Conservation (phyloP, 2,329 filamentous ascomycete species). For the Xylariales sp. region DNA sequence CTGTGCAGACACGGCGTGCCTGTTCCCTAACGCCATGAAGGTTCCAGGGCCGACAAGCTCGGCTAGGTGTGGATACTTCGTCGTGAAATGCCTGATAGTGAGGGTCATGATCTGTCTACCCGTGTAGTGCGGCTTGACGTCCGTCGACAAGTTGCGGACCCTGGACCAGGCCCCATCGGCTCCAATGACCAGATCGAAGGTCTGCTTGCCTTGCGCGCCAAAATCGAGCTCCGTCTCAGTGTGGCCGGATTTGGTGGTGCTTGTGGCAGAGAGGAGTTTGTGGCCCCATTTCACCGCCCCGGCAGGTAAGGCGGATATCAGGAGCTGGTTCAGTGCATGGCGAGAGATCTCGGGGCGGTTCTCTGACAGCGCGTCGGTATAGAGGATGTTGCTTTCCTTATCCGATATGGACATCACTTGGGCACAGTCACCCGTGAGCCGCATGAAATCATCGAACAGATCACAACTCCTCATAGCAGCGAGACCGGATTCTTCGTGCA, state of each 20-base stretch:
- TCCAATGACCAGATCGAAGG: slow-evolving; percentile 30
- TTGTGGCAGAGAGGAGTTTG: slow-evolving; percentile 2
- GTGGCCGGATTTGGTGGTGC: background rate
- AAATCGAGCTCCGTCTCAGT: slow-evolving; percentile 19
- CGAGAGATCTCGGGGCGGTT: slow-evolving; percentile 3
- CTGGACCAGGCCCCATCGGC: slow-evolving; percentile 33
- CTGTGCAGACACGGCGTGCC: slow-evolving; percentile 3
- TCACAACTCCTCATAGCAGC: slow-evolving; percentile 22
- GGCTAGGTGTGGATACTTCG: background rate
- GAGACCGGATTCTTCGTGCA: slow-evolving; percentile 25
- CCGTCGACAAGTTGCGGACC: slow-evolving; percentile 20
- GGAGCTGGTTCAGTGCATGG: background rate
- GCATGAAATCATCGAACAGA: slow-evolving; percentile 20
- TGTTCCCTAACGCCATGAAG: background rate
- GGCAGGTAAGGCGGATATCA: background rate
- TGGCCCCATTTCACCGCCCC: slow-evolving; percentile 1
- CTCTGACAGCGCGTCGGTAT: background rate
- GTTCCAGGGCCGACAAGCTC: slow-evolving; percentile 2
- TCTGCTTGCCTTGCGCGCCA: slow-evolving; percentile 7
- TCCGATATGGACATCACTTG: background rate
- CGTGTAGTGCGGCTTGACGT: slow-evolving; percentile 3
- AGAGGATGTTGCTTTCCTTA: slow-evolving; percentile 1
- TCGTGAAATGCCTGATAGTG: background rate
- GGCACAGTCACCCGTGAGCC: slow-evolving; percentile 2
- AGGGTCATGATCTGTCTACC: background rate